Base-by-base conservation (phyloP, 2,329 filamentous ascomycete species). In the Botrytis fabae region DNA sequence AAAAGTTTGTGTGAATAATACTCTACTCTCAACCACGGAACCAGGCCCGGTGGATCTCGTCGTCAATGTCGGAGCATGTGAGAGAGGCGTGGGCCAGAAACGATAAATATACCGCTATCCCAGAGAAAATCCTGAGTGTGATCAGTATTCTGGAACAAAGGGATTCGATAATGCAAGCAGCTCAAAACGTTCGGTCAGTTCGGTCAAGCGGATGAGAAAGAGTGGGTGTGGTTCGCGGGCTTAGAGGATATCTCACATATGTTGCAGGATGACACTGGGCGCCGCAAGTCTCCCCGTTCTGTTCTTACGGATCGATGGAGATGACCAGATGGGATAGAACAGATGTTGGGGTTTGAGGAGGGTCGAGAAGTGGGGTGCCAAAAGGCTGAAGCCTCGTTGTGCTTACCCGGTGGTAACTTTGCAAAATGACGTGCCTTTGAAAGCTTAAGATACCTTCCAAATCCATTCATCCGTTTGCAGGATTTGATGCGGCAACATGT, bases 121-220 rank as follows among this genome's bases (percentile, higher is more conserved):
- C 25, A 54, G 35, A 35, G 22, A 66, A 54, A 54, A 9, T 18
- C 46, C 40, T 66, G 46, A 35, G 46, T 66, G 25, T 42, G 64
- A 54, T 54, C 35, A 54, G 46, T 40, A 16, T 40, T 38, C 35
- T 40, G 46, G 32, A 40, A 66, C 32, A 12, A 38, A 38, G 46
- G 69, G 44, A 54, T 20, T 44, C 60, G 59, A 51, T 40, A 28
- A 63, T 65, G 60, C 60, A 57, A 42, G 20, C 4, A 66, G 44
- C 61, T 40, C 40, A 63, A 70, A 28, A 32, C 14, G 32, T 6
- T 40, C 32, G 32, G 32, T 32, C 32, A 32, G 51, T 54, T 66
- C 70, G 70, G 70, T 59, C 70, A 72, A 72, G 40, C 70, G 70
- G 70, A 68, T 71, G 65, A 60, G 40, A 32, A 60, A 59, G 57